phyloP scores from a whole-genome alignment of 2,329 filamentous ascomycete species.

The Aspergillus intermedius region DNA sequence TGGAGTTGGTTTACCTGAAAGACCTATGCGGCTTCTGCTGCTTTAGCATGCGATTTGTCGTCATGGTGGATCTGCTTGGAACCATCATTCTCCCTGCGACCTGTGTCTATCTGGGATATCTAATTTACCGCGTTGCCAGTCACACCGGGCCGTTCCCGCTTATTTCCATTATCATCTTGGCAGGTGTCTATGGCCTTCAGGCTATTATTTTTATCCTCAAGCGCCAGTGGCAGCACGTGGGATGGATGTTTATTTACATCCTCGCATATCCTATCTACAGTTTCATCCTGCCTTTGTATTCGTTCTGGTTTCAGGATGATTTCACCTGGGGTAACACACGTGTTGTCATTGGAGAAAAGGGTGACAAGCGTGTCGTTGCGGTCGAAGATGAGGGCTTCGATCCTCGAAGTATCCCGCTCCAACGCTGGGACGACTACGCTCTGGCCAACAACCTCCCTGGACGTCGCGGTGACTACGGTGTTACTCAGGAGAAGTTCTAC shows the following conservation, averaged over 20 bases:
- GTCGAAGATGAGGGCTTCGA: conserved; percentile 80
- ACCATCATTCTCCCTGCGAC: conserved; percentile 89
- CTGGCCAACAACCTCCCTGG: conserved; percentile 79
- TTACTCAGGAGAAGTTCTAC: conserved; percentile 56
- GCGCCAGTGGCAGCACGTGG: conserved; percentile 95
- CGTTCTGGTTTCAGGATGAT: conserved; percentile 99
- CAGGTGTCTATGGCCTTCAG: conserved; percentile 88
- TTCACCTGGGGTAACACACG: conserved; percentile 98
- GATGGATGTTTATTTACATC: conserved; percentile 99
- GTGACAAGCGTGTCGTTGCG: conserved; percentile 81
- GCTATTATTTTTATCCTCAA: conserved; percentile 95
- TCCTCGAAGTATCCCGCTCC: conserved; percentile 84
- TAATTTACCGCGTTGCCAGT: conserved; percentile 72
- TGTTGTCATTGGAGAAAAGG: conserved; percentile 92
- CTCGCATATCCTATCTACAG: conserved; percentile 93
- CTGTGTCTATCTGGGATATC: conserved; percentile 75
- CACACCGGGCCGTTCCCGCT: conserved; percentile 69
- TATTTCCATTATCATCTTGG: conserved; percentile 84
- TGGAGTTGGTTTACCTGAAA: conserved; percentile 80
- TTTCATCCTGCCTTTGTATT: conserved; percentile 85
- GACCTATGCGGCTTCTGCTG: conserved; percentile 98
- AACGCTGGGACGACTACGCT: conserved; percentile 97
- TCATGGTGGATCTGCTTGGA: conserved; percentile 88
- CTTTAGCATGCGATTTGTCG: conserved; percentile 96
- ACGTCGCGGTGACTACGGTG: conserved; percentile 63